A percentile compares a stretch with the other conserved stretches of the same genome.
These are phyloP conservation scores for Diophrys appendiculata DNA, from an alignment of 73 alveolate species.

Conservation along the genomic window DNA sequence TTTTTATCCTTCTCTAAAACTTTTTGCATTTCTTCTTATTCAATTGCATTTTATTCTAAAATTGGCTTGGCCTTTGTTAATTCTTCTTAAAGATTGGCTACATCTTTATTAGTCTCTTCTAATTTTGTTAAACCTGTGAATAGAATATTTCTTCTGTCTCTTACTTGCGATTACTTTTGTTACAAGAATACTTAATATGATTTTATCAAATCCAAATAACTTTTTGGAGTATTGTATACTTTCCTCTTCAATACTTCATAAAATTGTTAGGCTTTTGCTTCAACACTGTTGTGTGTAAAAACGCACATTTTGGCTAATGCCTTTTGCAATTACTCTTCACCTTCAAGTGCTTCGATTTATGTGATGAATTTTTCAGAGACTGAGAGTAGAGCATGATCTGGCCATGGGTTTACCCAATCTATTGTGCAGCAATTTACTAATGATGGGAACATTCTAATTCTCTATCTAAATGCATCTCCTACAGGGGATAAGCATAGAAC, in stretches of 20 bases:
- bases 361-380: conserved; percentile 81
- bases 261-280: conserved; percentile 78
- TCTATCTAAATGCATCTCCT: conserved; percentile 81
- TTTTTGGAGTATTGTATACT: conserved; percentile 94
- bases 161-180: conserved; percentile 81
- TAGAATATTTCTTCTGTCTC: conserved; percentile 76
- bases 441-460: conserved; percentile 89
- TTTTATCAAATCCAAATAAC: conserved; percentile 92
- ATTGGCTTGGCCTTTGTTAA: conserved; percentile 86
- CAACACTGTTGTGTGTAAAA: conserved; percentile 72
- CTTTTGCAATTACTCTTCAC: conserved; percentile 64
- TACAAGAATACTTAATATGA: conserved; percentile 67
- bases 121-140: conserved; percentile 89
- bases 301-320: conserved; percentile 71
- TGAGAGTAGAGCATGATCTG: conserved; percentile 96
- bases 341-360: conserved; percentile 70
- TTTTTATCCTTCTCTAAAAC: conserved; percentile 89
- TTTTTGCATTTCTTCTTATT: conserved; percentile 84
- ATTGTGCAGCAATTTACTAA: conserved; percentile 76
- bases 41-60: conserved; percentile 85
- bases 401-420: conserved; percentile 97
- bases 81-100: conserved; percentile 86
- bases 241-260: conserved; percentile 79
- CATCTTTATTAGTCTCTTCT: conserved; percentile 92
- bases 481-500: conserved; percentile 84